Evolutionary conservation across 2,329 filamentous ascomycete species (phyloP).

Genomic region (Stenocarpella maydis): DNA sequence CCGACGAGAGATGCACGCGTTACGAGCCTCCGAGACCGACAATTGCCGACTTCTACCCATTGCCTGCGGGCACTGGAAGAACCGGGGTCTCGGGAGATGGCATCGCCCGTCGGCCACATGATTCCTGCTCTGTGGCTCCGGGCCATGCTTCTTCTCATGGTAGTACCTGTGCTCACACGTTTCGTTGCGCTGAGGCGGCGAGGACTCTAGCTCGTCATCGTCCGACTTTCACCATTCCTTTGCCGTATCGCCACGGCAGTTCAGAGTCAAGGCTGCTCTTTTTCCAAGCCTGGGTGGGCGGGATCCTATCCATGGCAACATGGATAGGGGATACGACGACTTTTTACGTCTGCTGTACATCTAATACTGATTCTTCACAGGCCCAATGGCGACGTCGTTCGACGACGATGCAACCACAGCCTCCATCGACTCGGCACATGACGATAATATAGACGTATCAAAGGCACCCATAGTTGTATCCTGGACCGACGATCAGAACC

Average conservation of each 20-base stretch:
- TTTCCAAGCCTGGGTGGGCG: conserved; percentile 35
- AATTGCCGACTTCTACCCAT: conserved; percentile 25
- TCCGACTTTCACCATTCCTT: not conserved
- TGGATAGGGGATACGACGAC: conserved; percentile 29
- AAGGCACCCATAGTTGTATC: conserved; percentile 26
- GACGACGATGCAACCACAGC: conserved; percentile 29
- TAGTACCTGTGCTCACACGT: conserved; percentile 31
- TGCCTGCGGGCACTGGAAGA: conserved; percentile 32
- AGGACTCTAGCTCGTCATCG: conserved; percentile 28
- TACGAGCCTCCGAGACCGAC: conserved; percentile 28
- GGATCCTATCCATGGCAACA: conserved; percentile 28
- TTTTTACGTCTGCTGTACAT: not conserved
- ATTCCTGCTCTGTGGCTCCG: conserved; percentile 31
- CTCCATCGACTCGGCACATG: conserved; percentile 14
- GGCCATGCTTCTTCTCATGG: conserved; percentile 20
- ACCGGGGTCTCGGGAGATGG: conserved; percentile 33
- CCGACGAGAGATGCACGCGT: conserved; percentile 29
- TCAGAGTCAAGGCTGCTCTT: conserved; percentile 36
- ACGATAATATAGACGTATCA: conserved; percentile 2
- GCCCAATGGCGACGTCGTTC: conserved; percentile 22
- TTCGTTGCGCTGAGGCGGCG: conserved; percentile 34
- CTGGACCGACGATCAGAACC: conserved; percentile 24
- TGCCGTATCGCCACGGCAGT: not conserved
- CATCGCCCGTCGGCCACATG: conserved; percentile 24
- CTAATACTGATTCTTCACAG: conserved; percentile 26